phyloP scores from a whole-genome alignment of 345 rosid species.

The Cochlearia excelsa region DNA sequence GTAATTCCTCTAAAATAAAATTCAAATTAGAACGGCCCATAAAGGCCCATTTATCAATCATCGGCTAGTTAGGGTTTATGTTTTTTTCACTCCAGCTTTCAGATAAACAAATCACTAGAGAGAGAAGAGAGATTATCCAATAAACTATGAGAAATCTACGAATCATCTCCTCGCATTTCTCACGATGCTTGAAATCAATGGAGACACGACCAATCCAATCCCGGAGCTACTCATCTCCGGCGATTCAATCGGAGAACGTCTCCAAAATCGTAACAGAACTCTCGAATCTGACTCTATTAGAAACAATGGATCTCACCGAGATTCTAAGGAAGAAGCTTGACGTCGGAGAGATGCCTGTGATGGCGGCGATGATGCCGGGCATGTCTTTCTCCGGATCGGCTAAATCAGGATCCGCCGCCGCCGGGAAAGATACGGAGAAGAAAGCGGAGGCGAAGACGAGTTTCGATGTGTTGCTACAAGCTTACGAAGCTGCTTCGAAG shows the following conservation, averaged over 20 bases:
- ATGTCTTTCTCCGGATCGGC: slow-evolving; percentile 58
- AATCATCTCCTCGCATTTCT: slow-evolving; percentile 41
- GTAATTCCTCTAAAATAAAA: no score
- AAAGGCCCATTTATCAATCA: slow-evolving; percentile 17
- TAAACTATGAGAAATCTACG: slow-evolving; percentile 47
- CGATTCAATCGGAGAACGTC: slow-evolving; percentile 49
- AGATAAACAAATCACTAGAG: neutral
- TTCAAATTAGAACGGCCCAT: neutral
- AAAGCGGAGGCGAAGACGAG: slow-evolving; percentile 60
- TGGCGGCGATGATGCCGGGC: slow-evolving; percentile 95
- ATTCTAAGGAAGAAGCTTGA: slow-evolving; percentile 58
- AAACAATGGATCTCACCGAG: slow-evolving; percentile 67
- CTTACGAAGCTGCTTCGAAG: slow-evolving; percentile 71
- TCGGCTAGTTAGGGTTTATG: slow-evolving; percentile 34
- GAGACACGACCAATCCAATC: slow-evolving; percentile 7
- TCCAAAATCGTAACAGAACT: slow-evolving; percentile 59
- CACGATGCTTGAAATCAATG: slow-evolving; percentile 32
- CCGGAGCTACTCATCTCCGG: slow-evolving; percentile 21
- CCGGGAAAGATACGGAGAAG: slow-evolving; percentile 46
- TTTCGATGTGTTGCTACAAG: slow-evolving; percentile 82
- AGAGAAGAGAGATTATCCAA: neutral
- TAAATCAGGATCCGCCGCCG: slow-evolving; percentile 40
- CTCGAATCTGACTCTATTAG: slow-evolving; percentile 68
- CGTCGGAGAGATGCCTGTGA: slow-evolving; percentile 65
- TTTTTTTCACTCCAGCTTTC: slow-evolving; percentile 12